A percentile compares a stretch with the other conserved stretches of the same genome.
Evolutionary conservation across 805 yeast species (phyloP).

Genomic region (Candida jianshihensis): DNA sequence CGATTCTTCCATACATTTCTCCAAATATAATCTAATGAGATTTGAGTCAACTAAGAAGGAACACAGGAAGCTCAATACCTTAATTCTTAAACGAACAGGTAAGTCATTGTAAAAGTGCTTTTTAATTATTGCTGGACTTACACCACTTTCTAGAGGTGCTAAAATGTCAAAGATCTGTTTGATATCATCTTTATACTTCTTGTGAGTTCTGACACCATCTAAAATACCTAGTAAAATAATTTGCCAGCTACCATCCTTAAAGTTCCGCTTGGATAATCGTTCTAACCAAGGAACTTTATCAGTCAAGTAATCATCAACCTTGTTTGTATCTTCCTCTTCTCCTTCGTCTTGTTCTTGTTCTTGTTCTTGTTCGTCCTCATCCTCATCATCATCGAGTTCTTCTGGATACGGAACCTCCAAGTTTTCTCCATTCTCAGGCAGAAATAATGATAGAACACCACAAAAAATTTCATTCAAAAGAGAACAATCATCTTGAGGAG

Average conservation of each 20-base stretch:
- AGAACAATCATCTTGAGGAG: conserved; percentile 41
- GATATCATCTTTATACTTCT: conserved; percentile 45
- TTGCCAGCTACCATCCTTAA: conserved; percentile 84
- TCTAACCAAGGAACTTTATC: conserved; percentile 73
- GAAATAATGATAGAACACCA: conserved; percentile 49
- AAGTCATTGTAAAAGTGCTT: conserved; percentile 50
- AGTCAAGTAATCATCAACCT: conserved; percentile 36
- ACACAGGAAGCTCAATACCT: conserved; percentile 54
- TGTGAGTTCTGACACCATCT: conserved; percentile 49
- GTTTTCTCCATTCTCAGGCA: conserved; percentile 36
- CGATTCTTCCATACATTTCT: conserved; percentile 58
- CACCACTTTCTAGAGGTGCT: conserved; percentile 49
- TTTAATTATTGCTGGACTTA: conserved; percentile 42
- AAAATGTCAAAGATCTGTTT: conserved; percentile 41
- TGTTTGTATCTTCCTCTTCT: conserved; percentile 14
- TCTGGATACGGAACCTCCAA: conserved; percentile 23
- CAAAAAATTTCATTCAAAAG: conserved; percentile 65
- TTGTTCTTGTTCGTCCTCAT: conserved; percentile 18
- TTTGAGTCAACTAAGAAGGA: conserved; percentile 54
- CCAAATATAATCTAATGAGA: conserved; percentile 56
- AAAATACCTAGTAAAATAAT: conserved; percentile 68
- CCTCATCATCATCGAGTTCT: conserved; percentile 26
- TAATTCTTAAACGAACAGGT: conserved; percentile 46
- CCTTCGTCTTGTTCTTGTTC: conserved; percentile 5
- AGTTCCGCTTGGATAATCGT: conserved; percentile 63